Conservation (phyloP, 1,284 basidiomycete genomes). For the Ceratobasidium theobromae region DNA sequence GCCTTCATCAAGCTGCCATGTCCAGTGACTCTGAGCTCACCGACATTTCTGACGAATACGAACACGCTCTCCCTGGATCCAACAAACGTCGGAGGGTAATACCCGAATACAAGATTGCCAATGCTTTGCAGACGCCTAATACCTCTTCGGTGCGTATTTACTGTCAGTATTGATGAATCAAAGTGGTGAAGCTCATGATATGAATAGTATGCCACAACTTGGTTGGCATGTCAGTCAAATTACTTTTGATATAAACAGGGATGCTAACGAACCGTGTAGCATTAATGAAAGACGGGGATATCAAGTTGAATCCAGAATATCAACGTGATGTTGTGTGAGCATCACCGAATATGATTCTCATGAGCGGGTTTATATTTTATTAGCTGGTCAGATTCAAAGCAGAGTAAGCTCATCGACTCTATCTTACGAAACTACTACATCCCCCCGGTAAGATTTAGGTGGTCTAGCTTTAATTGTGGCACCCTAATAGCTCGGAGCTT, state of each 20-base stretch:
- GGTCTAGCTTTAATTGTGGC: not conserved
- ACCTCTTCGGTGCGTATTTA: constrained; percentile 7
- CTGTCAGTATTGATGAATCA: not conserved
- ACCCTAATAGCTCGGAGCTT: not conserved
- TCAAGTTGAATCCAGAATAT: constrained; percentile 24
- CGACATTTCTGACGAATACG: constrained; percentile 19
- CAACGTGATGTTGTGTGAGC: constrained; percentile 27
- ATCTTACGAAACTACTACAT: constrained; percentile 35
- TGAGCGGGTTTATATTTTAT: not conserved
- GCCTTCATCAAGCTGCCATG: not conserved
- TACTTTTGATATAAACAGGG: not conserved
- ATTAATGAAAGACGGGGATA: constrained; percentile 7
- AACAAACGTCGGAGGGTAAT: not conserved
- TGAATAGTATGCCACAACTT: constrained; percentile 9
- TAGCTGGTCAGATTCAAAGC: constrained; percentile 34
- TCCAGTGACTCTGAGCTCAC: constrained; percentile 28
- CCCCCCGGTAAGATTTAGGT: constrained; percentile 14
- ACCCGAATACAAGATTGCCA: not conserved
- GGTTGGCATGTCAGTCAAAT: not conserved
- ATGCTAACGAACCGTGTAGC: not conserved
- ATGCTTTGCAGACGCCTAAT: constrained; percentile 14
- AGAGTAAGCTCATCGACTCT: constrained; percentile 35
- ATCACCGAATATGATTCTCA: not conserved
- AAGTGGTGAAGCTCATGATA: not conserved
- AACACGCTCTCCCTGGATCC: not conserved